Evolutionary conservation across 2,329 filamentous ascomycete genomes (phyloP), one percentile per base, ranked within the genome.

Genomic region (Fusarium cyanostomum): DNA sequence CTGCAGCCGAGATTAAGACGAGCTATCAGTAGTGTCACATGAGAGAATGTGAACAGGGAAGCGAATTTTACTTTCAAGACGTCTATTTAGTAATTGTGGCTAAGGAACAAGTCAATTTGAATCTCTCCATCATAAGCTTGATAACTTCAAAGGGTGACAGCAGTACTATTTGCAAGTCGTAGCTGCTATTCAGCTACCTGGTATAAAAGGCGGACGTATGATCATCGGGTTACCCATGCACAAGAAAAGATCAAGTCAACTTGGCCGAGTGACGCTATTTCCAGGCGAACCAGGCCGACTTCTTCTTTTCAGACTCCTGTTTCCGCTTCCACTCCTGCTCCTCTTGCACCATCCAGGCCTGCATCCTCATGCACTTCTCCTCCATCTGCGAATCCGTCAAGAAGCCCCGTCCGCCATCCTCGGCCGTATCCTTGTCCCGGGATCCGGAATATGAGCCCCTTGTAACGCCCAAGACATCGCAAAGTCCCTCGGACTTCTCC

Each of bases 401-500:
- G 15, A 74, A 72, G 1, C 76, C 77, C 24, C 74, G 73, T 0
- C 80, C 80, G 1, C 78, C 81, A 55, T 83, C 79, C 8, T 73
- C 69, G 1, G 73, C 73, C 5, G 78, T 79, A 38, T 82, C 78
- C 10, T 63, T 62, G 43, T 82, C 80, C 21, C 74, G 72, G 5
- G 67, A 68, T 3, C 76, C 75, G 2, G 64, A 60, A 37, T 78
- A 78, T 0, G 49, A 45, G 0, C 77, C 77, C 3, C 73, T 68
- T 1, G 71, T 68, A 1, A 82, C 69, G 8, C 79, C 77, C 0
- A 80, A 38, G 0, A 76, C 67, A n/a, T 72, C 69, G 15, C 76
- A 77, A 6, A 84, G 62, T 0, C 76, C 77, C 49, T 78, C 75
- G 0, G 77, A 71, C 64, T 84, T 84, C 4, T 71, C 59, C 59